Evolutionary conservation across 2,329 filamentous ascomycete genomes (phyloP).

Genomic region (Hypoxylon sp.): DNA sequence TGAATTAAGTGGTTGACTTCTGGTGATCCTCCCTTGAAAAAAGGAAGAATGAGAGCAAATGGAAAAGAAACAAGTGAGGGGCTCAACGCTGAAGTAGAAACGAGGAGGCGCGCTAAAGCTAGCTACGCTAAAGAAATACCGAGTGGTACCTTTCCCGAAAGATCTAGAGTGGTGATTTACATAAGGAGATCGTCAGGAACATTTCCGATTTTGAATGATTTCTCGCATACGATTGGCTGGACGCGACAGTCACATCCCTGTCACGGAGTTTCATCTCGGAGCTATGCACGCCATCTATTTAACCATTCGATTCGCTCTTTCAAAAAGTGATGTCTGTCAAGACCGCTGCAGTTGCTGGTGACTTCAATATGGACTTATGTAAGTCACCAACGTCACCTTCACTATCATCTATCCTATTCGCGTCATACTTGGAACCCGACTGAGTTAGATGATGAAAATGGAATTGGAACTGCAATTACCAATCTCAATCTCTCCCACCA

Average conservation of each 20-base stretch:
- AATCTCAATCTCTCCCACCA: neutral
- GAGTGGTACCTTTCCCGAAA: conserved; percentile 21
- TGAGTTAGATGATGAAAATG: neutral
- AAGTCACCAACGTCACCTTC: conserved; percentile 20
- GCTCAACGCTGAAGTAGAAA: conserved; percentile 19
- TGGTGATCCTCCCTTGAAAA: conserved; percentile 11
- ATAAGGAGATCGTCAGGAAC: conserved; percentile 44
- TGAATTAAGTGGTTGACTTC: conserved; percentile 18
- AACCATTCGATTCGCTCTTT: conserved; percentile 29
- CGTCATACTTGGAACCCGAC: neutral
- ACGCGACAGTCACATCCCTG: conserved; percentile 16
- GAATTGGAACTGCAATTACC: neutral
- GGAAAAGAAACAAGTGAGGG: conserved; percentile 27
- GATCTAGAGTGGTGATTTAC: conserved; percentile 32
- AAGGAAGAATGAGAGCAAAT: conserved; percentile 18
- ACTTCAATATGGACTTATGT: conserved; percentile 23
- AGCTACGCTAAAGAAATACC: conserved; percentile 18
- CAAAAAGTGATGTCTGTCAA: conserved; percentile 9
- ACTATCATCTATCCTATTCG: neutral
- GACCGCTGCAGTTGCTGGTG: conserved; percentile 1
- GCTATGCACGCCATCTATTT: conserved; percentile 39
- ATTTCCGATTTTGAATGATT: conserved; percentile 26
- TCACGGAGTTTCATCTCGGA: conserved; percentile 39
- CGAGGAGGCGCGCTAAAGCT: conserved; percentile 38
- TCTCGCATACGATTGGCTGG: conserved; percentile 26